Evolutionary conservation across 257 asterid genomes (phyloP).

Genomic region (Solanum neorickii): DNA sequence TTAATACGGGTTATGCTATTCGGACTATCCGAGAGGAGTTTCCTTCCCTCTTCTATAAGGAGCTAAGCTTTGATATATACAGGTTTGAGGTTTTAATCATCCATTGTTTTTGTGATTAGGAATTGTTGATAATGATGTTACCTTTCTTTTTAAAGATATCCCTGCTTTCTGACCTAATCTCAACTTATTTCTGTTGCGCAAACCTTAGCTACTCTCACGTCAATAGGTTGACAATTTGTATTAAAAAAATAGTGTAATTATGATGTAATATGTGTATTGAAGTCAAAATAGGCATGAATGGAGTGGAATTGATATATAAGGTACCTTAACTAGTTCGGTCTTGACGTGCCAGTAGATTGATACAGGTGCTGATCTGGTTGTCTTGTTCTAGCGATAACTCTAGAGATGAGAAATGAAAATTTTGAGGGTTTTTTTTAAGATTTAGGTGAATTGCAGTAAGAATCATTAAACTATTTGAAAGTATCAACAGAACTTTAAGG

Average conservation of each 20-base stretch:
- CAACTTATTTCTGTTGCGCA: background rate
- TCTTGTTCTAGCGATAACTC: background rate
- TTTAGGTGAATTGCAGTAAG: background rate
- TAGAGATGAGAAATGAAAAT: background rate
- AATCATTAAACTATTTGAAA: background rate
- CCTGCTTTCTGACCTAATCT: background rate
- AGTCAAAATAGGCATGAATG: background rate
- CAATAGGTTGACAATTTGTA: background rate
- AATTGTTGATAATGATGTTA: background rate
- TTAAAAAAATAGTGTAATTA: background rate
- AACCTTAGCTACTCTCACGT: background rate
- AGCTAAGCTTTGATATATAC: conserved; percentile 73
- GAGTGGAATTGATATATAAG: background rate
- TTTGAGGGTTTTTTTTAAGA: background rate
- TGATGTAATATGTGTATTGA: background rate
- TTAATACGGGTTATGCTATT: conserved; percentile 86
- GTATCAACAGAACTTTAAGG: background rate
- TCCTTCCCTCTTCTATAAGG: conserved; percentile 61
- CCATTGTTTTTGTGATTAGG: background rate
- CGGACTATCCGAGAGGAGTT: conserved; percentile 86
- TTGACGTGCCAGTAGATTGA: background rate
- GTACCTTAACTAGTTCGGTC: background rate
- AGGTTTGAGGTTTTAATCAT: conserved; percentile 28
- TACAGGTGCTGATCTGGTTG: background rate
- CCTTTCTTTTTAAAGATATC: background rate